These are phyloP conservation scores for Ophiocordyceps sinensis DNA, from an alignment of 2,329 filamentous ascomycete species.

Conservation along the genomic window DNA sequence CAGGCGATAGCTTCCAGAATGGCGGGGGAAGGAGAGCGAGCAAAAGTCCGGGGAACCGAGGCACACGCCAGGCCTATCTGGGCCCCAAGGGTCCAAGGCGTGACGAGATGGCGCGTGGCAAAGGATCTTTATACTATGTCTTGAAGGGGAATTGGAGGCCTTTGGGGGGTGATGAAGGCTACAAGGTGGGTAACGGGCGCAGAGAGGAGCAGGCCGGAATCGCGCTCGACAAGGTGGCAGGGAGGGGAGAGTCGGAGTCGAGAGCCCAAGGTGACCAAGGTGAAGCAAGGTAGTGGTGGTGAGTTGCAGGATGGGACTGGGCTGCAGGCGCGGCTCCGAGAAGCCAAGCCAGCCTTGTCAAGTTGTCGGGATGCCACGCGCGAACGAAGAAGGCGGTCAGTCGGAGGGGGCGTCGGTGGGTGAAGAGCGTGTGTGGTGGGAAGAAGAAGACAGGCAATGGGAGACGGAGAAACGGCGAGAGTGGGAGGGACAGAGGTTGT, in stretches of 20 bases:
- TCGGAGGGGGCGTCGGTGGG: neutral
- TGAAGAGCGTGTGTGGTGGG: neutral
- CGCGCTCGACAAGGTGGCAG: too few species aligned
- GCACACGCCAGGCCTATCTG: neutral
- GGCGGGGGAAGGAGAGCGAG: too few species aligned
- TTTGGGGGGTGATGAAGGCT: too few species aligned
- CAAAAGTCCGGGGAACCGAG: neutral
- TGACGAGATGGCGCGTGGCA: neutral
- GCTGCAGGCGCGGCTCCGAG: neutral
- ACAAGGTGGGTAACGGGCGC: too few species aligned
- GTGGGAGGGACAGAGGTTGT: neutral
- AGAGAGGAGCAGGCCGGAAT: too few species aligned
- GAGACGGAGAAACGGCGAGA: neutral
- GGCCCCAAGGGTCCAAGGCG: too few species aligned
- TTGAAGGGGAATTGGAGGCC: too few species aligned
- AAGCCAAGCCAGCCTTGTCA: conserved; percentile 2
- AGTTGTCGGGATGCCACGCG: conserved; percentile 2
- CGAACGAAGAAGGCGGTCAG: conserved; percentile 1
- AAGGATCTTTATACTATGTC: neutral
- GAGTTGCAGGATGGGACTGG: neutral
- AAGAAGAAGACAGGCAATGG: neutral
- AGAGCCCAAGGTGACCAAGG: too few species aligned
- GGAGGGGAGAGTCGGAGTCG: neutral
- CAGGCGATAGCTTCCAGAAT: too few species aligned
- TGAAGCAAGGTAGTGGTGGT: neutral